phyloP scores from a whole-genome alignment of 1,139 yeast species.

The Pichia sp. region DNA sequence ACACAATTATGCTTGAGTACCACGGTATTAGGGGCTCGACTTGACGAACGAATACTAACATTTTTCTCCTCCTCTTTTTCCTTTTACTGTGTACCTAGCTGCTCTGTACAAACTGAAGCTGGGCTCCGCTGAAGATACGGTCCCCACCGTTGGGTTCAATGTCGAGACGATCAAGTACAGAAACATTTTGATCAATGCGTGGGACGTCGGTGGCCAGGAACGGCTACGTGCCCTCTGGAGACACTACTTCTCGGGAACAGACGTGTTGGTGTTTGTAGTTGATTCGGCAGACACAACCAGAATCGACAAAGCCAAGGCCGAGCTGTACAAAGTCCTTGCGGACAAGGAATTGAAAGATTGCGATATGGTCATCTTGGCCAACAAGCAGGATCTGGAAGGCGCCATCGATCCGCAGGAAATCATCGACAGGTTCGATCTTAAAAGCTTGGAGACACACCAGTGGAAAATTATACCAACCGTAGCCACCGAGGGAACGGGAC shows the following conservation, averaged over 20 bases:
- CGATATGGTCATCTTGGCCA: slow-evolving; percentile 77
- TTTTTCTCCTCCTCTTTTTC: not conserved
- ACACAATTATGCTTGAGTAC: not conserved
- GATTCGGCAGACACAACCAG: slow-evolving; percentile 74
- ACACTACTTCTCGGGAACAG: slow-evolving; percentile 90
- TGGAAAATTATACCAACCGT: slow-evolving; percentile 78
- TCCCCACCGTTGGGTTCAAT: slow-evolving; percentile 92
- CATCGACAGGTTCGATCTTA: slow-evolving; percentile 54
- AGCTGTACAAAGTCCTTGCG: slow-evolving; percentile 67
- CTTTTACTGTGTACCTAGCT: slow-evolving; percentile 32
- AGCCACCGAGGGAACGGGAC: slow-evolving; percentile 72
- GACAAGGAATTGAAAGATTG: slow-evolving; percentile 82
- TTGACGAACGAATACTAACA: slow-evolving; percentile 9
- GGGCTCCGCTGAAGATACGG: slow-evolving; percentile 74
- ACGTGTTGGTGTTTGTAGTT: slow-evolving; percentile 88
- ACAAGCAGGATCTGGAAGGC: slow-evolving; percentile 76
- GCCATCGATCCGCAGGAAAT: slow-evolving; percentile 64
- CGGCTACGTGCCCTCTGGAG: slow-evolving; percentile 90
- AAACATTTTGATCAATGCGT: slow-evolving; percentile 84
- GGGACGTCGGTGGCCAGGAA: slow-evolving; percentile 98
- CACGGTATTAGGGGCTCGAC: not conserved
- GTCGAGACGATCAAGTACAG: slow-evolving; percentile 89
- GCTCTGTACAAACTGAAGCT: slow-evolving; percentile 68
- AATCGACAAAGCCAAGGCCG: slow-evolving; percentile 74
- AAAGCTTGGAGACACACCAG: slow-evolving; percentile 49